Conservation (phyloP, 805 yeast genomes). For the Teunomyces aglyptinius region DNA sequence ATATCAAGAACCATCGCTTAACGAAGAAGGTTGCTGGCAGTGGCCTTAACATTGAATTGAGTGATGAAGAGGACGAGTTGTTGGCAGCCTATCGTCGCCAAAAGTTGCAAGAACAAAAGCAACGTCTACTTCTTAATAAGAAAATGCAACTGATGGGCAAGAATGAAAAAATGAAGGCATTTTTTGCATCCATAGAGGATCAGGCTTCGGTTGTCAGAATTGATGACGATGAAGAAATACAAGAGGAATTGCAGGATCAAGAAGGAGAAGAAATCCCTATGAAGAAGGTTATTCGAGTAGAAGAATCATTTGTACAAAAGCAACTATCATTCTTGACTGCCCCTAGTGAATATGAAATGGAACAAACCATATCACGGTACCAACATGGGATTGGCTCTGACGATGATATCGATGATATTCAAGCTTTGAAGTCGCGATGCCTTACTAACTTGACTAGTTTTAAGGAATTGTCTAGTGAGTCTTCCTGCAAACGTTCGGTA, state of each 20-base stretch:
- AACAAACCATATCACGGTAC: slow-evolving; percentile 27
- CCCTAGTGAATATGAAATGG: slow-evolving; percentile 27
- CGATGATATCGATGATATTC: slow-evolving; percentile 43
- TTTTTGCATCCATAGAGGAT: slow-evolving; percentile 62
- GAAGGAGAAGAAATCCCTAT: slow-evolving; percentile 21
- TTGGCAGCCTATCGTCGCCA: slow-evolving; percentile 46
- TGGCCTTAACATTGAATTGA: slow-evolving; percentile 59
- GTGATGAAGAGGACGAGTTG: slow-evolving; percentile 73
- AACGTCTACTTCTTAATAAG: slow-evolving; percentile 47
- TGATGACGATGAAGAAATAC: slow-evolving; percentile 26
- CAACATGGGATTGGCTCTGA: slow-evolving; percentile 41
- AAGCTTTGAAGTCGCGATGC: slow-evolving; percentile 44
- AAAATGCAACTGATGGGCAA: slow-evolving; percentile 43
- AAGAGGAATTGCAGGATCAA: slow-evolving; percentile 19
- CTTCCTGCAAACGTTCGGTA: slow-evolving; percentile 11
- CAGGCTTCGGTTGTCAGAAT: slow-evolving; percentile 27
- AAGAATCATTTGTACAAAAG: slow-evolving; percentile 55
- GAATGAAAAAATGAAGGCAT: slow-evolving; percentile 61
- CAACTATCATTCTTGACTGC: slow-evolving; percentile 52
- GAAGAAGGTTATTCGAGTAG: slow-evolving; percentile 38
- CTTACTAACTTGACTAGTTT: slow-evolving; percentile 27
- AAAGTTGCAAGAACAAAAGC: slow-evolving; percentile 45
- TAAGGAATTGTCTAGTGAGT: slow-evolving; percentile 18
- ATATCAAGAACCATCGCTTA: slow-evolving; percentile 69
- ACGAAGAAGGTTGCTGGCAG: slow-evolving; percentile 54